Evolutionary conservation across 495 filamentous ascomycete genomes (phyloP).

Genomic region (Lophiostoma macrostomum): DNA sequence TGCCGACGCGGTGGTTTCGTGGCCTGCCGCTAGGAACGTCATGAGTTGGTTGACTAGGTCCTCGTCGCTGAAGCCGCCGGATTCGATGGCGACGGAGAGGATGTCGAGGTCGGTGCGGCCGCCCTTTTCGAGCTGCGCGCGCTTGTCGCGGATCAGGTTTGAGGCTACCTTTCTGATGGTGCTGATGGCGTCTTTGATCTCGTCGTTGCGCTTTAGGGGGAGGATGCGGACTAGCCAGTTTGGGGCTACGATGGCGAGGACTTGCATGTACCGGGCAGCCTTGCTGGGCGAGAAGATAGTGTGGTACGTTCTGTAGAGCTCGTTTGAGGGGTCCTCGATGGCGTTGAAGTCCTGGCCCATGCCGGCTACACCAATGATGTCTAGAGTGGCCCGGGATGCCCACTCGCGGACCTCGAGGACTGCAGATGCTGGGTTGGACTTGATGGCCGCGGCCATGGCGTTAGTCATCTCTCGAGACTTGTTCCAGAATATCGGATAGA

Average conservation of each 20-base stretch:
- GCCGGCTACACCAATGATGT: constrained; percentile 81
- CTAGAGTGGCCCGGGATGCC: constrained; percentile 70
- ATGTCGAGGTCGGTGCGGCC: constrained; percentile 63
- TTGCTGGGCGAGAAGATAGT: constrained; percentile 51
- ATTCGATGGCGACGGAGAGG: constrained; percentile 74
- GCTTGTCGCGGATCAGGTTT: constrained; percentile 66
- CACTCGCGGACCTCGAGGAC: constrained; percentile 65
- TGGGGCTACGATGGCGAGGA: constrained; percentile 50
- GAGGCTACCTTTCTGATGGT: constrained; percentile 62
- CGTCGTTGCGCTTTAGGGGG: constrained; percentile 65
- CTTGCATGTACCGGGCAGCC: constrained; percentile 45
- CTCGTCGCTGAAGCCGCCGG: constrained; percentile 72
- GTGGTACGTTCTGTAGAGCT: constrained; percentile 66
- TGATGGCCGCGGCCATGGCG: constrained; percentile 45
- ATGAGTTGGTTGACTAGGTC: constrained; percentile 87
- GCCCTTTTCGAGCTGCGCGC: constrained; percentile 55
- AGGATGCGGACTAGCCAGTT: constrained; percentile 50
- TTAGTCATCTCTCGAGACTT: constrained; percentile 52
- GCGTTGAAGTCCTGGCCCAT: constrained; percentile 78
- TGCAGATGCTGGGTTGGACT: constrained; percentile 38
- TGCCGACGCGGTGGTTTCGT: constrained; percentile 69
- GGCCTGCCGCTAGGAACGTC: constrained; percentile 91
- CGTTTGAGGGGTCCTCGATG: constrained; percentile 59
- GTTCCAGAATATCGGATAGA: constrained; percentile 80
- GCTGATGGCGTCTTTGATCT: constrained; percentile 52